Evolutionary conservation across 2,329 filamentous ascomycete genomes (phyloP).

Genomic region (Cryphonectria parasitica): DNA sequence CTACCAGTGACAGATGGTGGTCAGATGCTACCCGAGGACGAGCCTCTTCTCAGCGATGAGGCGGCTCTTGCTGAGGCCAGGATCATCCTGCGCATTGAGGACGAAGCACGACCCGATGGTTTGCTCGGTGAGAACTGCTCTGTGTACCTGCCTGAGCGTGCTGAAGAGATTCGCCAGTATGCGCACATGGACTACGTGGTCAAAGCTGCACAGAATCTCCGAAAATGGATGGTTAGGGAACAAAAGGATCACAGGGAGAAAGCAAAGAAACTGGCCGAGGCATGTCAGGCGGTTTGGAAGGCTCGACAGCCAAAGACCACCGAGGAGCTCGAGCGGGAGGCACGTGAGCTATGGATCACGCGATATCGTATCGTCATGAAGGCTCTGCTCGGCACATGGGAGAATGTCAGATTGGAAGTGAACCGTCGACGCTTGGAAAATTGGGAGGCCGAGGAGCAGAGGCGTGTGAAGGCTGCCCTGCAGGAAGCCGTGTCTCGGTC

Average conservation of each 20-base stretch:
- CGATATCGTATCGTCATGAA: conserved; percentile 74
- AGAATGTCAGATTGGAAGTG: conserved; percentile 65
- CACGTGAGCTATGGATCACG: conserved; percentile 65
- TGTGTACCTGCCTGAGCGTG: conserved; percentile 71
- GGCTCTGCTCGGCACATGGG: conserved; percentile 61
- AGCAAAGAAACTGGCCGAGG: conserved; percentile 79
- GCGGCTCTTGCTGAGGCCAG: conserved; percentile 70
- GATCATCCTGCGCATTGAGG: conserved; percentile 70
- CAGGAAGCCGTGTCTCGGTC: conserved; percentile 75
- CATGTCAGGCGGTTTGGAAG: conserved; percentile 76
- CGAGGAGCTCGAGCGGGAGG: conserved; percentile 83
- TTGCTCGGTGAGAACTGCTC: conserved; percentile 73
- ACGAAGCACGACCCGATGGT: conserved; percentile 75
- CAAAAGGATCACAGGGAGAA: conserved; percentile 74
- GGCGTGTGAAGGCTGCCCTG: conserved; percentile 67
- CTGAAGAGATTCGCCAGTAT: conserved; percentile 79
- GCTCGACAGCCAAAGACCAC: conserved; percentile 73
- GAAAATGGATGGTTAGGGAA: conserved; percentile 78
- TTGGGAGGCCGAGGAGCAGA: conserved; percentile 69
- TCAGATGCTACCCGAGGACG: conserved; percentile 59
- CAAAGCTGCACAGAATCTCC: conserved; percentile 78
- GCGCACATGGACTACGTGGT: conserved; percentile 86
- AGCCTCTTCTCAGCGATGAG: conserved; percentile 60
- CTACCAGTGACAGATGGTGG: conserved; percentile 64
- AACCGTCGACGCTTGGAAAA: conserved; percentile 62